Base-by-base conservation (phyloP, 75 land plant genomes). In the Picea glauca region DNA sequence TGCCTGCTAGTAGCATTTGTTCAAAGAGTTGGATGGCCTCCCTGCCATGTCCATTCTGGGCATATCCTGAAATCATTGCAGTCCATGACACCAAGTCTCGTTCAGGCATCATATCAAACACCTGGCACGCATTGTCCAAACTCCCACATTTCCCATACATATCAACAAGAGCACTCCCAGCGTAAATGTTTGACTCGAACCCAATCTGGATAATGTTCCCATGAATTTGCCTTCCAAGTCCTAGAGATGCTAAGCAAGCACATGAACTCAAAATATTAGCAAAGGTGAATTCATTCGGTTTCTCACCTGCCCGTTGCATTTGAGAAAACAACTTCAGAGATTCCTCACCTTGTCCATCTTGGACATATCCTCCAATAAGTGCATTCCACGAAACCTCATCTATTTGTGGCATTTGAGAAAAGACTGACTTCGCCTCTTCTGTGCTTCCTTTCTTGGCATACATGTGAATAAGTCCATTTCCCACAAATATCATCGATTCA, bases 61-160 rank as follows among this genome's bases (percentile, higher is more conserved):
- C 82, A 81, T 14, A 83, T 26, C 66, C 84, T 38, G 80, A 81
- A 74, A 87, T 84, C 14, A 87, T 78, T 15, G 85, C 62, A 70
- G 83, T 86, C 85, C 84, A 86, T 38, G 82, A 74, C 20, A 83
- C 83, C 31, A 84, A 9, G 56, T 82, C 84, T 57, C 61, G 66
- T 33, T 32, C 40, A 5, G 63, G 21, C 26, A 86, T 82, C 4
- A 75, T 35, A 21, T 72, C 62, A 72, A 86, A 89, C 12, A 81
- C 76, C 18, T 59, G 43, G 50, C 72, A 82, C 31, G 91, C 76
- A 17, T 89, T 80, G 57, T 73, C 30, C 72, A 84, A 62, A 63
- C 74, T 62, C 13, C 88, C 88, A 80, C 88, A 84, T 78, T 75
- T 86, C 50, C 76, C 66, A 60, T 84, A 89, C 89, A 87, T 84